Evolutionary conservation across 208 protist species (phyloP).

Genomic region (Leishmania martiniquensis): DNA sequence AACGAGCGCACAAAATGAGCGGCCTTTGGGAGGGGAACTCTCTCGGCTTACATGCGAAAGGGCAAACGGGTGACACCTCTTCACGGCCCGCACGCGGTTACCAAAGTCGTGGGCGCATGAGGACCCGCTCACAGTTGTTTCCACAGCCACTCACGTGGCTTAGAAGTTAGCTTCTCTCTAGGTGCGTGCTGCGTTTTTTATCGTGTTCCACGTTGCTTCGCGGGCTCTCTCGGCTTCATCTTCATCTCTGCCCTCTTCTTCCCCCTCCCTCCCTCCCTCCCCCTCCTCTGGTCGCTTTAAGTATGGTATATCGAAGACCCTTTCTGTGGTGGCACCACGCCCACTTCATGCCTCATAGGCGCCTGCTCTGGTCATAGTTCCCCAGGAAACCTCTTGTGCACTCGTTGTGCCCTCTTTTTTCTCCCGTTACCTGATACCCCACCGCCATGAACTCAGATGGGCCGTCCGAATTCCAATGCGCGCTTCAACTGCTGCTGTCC

Average conservation of each 20-base stretch:
- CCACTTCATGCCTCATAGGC: background rate
- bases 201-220: no score
- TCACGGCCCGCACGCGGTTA: background rate
- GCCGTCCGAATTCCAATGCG: conserved; percentile 29
- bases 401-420: no score
- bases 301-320: background rate
- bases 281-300: background rate
- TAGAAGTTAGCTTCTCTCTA: background rate
- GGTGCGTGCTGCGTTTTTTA: no score
- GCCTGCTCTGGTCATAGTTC: background rate
- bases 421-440: background rate
- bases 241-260: background rate
- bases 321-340: background rate
- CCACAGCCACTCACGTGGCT: no score
- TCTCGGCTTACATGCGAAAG: background rate
- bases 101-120: no score
- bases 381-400: background rate
- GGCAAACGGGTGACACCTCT: background rate
- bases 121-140: no score
- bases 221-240: no score
- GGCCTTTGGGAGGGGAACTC: background rate
- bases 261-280: background rate
- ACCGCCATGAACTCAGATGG: conserved; percentile 16
- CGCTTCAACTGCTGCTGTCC: conserved; percentile 40
- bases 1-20: no score